Percentiles rank a stretch among this genome's conserved stretches.
phyloP scores from a whole-genome alignment of 305 asterid species.

The Salvia sclarea region DNA sequence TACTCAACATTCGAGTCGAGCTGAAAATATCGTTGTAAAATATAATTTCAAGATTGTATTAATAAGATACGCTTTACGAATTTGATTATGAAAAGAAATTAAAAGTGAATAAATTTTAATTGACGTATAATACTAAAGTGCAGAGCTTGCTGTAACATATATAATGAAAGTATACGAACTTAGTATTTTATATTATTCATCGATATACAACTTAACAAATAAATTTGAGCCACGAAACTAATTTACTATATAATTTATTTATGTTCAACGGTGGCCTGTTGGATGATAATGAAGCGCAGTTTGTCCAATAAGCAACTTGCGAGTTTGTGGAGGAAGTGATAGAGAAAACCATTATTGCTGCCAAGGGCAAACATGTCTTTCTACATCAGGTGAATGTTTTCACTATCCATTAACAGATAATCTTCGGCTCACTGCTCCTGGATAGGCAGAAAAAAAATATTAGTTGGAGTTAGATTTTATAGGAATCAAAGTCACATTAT shows the following conservation, averaged over 20 bases:
- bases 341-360: not conserved
- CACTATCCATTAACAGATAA: not conserved
- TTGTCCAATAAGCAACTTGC: not conserved
- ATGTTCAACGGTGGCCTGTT: not conserved
- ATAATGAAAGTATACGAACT: not conserved
- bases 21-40: no score
- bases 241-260: not conserved
- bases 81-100: no score
- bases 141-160: not conserved
- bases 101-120: no score
- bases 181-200: not conserved
- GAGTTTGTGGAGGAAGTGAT: not conserved
- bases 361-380: constrained; percentile 1
- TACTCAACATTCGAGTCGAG: not conserved
- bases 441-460: no score
- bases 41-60: no score
- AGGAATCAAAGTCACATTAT: no score
- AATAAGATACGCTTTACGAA: no score
- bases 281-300: constrained; percentile 1
- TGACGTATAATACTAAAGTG: not conserved
- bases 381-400: not conserved
- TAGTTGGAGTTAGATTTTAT: no score
- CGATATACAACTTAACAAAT: not conserved
- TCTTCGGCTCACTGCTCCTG: no score
- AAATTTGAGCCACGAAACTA: not conserved